A percentile compares a stretch with the other conserved stretches of the same genome.
Conservation (phyloP, 176 grass and related monocot genomes). For the Zoysia japonica region DNA sequence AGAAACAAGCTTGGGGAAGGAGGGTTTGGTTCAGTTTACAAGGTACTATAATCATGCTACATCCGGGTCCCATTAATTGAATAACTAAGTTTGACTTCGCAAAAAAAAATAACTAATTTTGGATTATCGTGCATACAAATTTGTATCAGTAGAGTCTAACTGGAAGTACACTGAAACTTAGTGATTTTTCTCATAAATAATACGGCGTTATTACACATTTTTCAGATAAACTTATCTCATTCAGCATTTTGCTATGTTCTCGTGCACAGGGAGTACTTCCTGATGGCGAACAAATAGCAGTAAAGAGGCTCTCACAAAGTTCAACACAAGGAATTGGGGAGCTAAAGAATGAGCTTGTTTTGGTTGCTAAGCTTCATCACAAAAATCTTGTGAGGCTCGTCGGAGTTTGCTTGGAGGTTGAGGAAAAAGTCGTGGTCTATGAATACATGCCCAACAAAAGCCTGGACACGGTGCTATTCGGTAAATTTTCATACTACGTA, state of each 20-base stretch:
- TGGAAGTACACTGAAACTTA: no score
- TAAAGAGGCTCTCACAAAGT: conserved; percentile 57
- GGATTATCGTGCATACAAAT: no score
- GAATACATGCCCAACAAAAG: conserved; percentile 77
- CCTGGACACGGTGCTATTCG: conserved; percentile 70
- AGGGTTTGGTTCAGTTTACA: conserved; percentile 55
- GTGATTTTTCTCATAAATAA: no score
- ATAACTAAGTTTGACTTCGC: no score
- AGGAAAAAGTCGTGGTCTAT: conserved; percentile 67
- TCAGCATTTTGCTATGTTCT: background rate
- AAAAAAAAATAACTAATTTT: no score
- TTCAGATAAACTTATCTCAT: no score
- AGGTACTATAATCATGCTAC: conserved; percentile 22
- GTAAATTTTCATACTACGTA: conserved; percentile 4
- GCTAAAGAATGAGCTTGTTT: conserved; percentile 44
- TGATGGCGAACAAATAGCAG: conserved; percentile 46
- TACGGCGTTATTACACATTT: no score
- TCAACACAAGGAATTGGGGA: conserved; percentile 73
- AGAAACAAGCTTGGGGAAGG: conserved; percentile 64
- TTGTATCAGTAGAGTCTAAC: no score
- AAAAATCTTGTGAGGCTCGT: conserved; percentile 76
- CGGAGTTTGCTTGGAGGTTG: conserved; percentile 68
- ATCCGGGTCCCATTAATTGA: background rate
- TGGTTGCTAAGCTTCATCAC: conserved; percentile 76
- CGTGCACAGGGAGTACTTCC: conserved; percentile 54